Conservation (phyloP, 1,139 yeast species). For the Meyerozyma athensensis region DNA sequence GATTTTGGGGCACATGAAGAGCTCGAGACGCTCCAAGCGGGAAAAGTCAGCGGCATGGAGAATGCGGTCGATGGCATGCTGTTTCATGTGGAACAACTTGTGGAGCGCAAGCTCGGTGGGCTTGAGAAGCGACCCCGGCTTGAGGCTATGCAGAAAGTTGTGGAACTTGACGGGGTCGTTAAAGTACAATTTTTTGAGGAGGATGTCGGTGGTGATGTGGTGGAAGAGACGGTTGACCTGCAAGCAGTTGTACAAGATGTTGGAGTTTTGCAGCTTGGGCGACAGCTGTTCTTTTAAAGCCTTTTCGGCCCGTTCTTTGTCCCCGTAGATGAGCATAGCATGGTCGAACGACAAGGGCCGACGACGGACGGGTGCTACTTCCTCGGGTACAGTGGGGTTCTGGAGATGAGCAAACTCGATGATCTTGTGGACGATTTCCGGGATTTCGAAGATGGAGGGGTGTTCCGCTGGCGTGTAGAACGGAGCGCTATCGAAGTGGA, state of each 20-base stretch:
- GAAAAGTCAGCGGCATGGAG: constrained; percentile 34
- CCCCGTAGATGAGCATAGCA: constrained; percentile 45
- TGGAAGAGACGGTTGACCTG: constrained; percentile 67
- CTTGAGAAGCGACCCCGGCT: constrained; percentile 12
- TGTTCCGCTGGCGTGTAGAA: constrained; percentile 2
- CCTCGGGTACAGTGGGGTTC: constrained; percentile 50
- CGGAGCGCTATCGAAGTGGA: background rate
- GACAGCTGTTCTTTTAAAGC: constrained; percentile 39
- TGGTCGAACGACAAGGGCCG: constrained; percentile 65
- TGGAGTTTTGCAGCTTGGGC: constrained; percentile 7
- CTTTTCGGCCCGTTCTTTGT: constrained; percentile 42
- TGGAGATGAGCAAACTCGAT: constrained; percentile 53
- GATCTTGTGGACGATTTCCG: constrained; percentile 68
- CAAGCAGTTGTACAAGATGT: constrained; percentile 52
- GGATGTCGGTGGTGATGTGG: constrained; percentile 47
- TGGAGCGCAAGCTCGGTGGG: constrained; percentile 34
- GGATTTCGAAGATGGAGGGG: constrained; percentile 61
- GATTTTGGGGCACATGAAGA: constrained; percentile 76
- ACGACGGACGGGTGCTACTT: constrained; percentile 54
- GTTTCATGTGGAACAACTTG: constrained; percentile 32
- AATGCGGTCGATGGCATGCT: constrained; percentile 21
- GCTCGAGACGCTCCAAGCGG: constrained; percentile 62
- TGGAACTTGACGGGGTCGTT: constrained; percentile 43
- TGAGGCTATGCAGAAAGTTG: constrained; percentile 28
- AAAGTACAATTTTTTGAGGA: constrained; percentile 55